Evolutionary conservation across 2,329 filamentous ascomycete species (phyloP).

Genomic region (Geoglossum cookeanum): DNA sequence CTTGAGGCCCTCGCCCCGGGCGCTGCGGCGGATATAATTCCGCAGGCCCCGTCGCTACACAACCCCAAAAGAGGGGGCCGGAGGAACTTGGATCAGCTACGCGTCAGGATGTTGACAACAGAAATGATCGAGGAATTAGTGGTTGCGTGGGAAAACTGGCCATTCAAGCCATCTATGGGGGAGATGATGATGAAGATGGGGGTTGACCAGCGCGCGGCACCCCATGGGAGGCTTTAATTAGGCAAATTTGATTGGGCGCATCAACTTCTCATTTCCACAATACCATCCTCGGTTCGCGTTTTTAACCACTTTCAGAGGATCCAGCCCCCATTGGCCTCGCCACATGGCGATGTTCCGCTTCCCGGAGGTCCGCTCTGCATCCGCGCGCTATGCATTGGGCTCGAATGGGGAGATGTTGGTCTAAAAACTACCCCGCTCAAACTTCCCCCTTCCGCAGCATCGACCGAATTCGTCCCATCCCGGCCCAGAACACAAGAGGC

Average conservation of each 20-base stretch:
- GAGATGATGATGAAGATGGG: conserved; percentile 1
- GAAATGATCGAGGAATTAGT: conserved; percentile 19
- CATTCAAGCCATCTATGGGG: conserved; percentile 9
- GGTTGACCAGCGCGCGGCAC: neutral
- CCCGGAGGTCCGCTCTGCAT: too few species aligned
- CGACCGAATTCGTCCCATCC: too few species aligned
- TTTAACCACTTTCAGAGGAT: neutral
- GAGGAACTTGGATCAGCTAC: conserved; percentile 15
- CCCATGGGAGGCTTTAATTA: neutral
- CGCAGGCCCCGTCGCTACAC: conserved; percentile 6
- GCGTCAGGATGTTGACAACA: conserved; percentile 16
- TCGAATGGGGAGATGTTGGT: too few species aligned
- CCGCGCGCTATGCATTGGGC: too few species aligned
- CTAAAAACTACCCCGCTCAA: too few species aligned
- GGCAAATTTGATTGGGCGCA: neutral
- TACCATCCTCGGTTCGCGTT: neutral
- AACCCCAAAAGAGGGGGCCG: conserved; percentile 8
- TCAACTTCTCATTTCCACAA: neutral
- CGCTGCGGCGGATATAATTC: conserved; percentile 8
- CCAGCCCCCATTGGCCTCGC: neutral
- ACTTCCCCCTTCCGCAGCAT: neutral
- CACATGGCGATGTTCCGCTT: neutral
- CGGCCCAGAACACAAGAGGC: neutral
- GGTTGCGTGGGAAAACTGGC: conserved; percentile 19
- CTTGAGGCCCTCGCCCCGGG: conserved; percentile 15